These are phyloP conservation scores for Chaetomium sp. DNA, from an alignment of 2,329 filamentous ascomycete species.

Conservation along the genomic window DNA sequence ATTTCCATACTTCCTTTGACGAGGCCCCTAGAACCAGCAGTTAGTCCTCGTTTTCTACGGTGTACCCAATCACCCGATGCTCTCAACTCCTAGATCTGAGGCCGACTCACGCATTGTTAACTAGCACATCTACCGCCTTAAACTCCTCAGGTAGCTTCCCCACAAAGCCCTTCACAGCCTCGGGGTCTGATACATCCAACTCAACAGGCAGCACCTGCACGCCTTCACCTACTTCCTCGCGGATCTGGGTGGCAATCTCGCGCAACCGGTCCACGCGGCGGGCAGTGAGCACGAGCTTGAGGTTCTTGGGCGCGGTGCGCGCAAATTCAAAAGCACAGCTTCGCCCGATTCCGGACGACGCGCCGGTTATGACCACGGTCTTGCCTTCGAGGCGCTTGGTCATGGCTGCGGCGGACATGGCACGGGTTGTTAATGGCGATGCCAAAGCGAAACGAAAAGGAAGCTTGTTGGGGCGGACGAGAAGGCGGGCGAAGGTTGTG, in stretches of 20 bases:
- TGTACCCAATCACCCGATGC: too few species aligned
- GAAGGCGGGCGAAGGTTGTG: slow-evolving; percentile 18
- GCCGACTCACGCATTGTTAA: slow-evolving; percentile 83
- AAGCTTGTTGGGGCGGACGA: too few species aligned
- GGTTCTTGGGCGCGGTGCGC: slow-evolving; percentile 67
- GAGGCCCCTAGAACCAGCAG: slow-evolving; percentile 14
- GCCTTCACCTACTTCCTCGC: slow-evolving; percentile 66
- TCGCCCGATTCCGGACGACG: slow-evolving; percentile 84
- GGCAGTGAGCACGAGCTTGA: slow-evolving; percentile 86
- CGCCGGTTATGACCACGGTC: slow-evolving; percentile 85
- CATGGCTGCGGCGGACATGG: slow-evolving; percentile 54
- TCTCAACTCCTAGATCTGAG: too few species aligned
- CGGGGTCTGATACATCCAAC: slow-evolving; percentile 78
- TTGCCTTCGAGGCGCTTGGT: slow-evolving; percentile 85
- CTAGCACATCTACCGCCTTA: slow-evolving; percentile 75
- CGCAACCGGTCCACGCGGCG: slow-evolving; percentile 72
- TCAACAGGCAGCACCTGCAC: slow-evolving; percentile 78
- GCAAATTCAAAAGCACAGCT: slow-evolving; percentile 88
- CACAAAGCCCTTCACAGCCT: slow-evolving; percentile 69
- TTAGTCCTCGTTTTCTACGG: background rate
- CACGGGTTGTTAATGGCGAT: too few species aligned
- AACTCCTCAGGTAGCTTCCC: slow-evolving; percentile 70
- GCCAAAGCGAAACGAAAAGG: too few species aligned
- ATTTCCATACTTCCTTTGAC: slow-evolving; percentile 20
- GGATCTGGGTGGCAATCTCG: slow-evolving; percentile 70